Percentiles rank a stretch among this genome's conserved stretches.
Evolutionary conservation across 441 rosid genomes (phyloP).

Genomic region (Heliophila coronopifolia): DNA sequence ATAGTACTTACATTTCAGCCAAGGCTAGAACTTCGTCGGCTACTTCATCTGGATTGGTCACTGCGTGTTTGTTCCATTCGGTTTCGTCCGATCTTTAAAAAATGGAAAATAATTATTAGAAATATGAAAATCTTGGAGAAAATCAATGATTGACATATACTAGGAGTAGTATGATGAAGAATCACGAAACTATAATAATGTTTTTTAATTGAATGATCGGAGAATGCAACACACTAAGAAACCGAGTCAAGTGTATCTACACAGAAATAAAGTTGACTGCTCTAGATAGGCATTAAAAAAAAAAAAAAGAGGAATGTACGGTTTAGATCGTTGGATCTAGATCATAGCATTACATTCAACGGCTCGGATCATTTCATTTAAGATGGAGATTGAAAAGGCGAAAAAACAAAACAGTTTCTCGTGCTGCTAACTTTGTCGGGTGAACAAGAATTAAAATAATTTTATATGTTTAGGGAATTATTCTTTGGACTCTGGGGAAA

Average conservation of each 20-base stretch:
- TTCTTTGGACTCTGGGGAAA: neutral
- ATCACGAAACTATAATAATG: neutral
- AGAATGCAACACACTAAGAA: slow-evolving; percentile 16
- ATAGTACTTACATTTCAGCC: slow-evolving; percentile 56
- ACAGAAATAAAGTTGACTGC: slow-evolving; percentile 17
- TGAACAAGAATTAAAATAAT: neutral
- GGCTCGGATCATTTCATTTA: slow-evolving; percentile 33
- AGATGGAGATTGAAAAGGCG: neutral
- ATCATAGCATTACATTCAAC: slow-evolving; percentile 26
- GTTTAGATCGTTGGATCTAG: slow-evolving; percentile 58
- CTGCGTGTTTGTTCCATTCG: slow-evolving; percentile 58
- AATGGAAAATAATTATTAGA: neutral
- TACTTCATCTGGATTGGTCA: slow-evolving; percentile 60
- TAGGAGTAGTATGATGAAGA: too few species aligned
- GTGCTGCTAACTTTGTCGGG: slow-evolving; percentile 20
- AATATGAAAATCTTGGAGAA: neutral
- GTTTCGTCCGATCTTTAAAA: slow-evolving; percentile 31
- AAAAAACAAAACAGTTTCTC: neutral
- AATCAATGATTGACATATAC: slow-evolving; percentile 5
- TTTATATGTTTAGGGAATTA: neutral
- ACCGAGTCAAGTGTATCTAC: slow-evolving; percentile 21
- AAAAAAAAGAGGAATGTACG: slow-evolving; percentile 44
- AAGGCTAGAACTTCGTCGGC: slow-evolving; percentile 47
- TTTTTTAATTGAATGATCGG: slow-evolving; percentile 5
- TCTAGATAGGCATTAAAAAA: too few species aligned